phyloP scores from a whole-genome alignment of 2,329 filamentous ascomycete species.

The Aspergillus pseudotamarii region DNA sequence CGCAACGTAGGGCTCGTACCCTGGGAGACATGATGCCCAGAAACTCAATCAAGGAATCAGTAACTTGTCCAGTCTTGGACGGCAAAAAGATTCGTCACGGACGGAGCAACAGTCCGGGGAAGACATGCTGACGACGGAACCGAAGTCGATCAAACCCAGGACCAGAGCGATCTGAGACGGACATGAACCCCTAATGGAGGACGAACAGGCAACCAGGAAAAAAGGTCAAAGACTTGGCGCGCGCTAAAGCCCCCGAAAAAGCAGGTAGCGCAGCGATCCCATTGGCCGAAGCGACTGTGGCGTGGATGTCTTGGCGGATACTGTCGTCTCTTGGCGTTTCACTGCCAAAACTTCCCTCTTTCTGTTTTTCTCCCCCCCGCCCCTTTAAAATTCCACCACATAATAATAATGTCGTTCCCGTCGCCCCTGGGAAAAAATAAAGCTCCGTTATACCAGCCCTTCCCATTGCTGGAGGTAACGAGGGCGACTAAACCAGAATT shows the following conservation, averaged over 20 bases:
- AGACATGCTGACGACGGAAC: not conserved
- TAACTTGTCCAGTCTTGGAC: not conserved
- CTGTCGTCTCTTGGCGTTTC: not conserved
- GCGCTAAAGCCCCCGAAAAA: not conserved
- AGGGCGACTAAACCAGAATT: not conserved
- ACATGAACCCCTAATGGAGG: not conserved
- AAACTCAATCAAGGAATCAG: not conserved
- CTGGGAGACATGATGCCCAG: not conserved
- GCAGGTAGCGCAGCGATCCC: not conserved
- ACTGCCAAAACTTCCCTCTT: not conserved
- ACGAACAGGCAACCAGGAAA: not conserved
- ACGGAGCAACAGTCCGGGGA: not conserved
- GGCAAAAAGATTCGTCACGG: not conserved
- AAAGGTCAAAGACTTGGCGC: not conserved
- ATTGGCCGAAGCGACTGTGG: not conserved
- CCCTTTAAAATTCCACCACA: conserved; percentile 3
- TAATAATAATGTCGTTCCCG: not conserved
- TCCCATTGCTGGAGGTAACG: not conserved
- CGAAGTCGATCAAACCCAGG: not conserved
- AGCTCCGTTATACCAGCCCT: not conserved
- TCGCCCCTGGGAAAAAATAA: not conserved
- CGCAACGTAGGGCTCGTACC: not conserved
- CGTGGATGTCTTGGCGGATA: not conserved
- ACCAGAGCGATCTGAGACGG: not conserved
- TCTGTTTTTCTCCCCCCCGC: not conserved